These are phyloP conservation scores for Didymella glomerata DNA, from an alignment of 2,329 filamentous ascomycete species.

Conservation along the genomic window DNA sequence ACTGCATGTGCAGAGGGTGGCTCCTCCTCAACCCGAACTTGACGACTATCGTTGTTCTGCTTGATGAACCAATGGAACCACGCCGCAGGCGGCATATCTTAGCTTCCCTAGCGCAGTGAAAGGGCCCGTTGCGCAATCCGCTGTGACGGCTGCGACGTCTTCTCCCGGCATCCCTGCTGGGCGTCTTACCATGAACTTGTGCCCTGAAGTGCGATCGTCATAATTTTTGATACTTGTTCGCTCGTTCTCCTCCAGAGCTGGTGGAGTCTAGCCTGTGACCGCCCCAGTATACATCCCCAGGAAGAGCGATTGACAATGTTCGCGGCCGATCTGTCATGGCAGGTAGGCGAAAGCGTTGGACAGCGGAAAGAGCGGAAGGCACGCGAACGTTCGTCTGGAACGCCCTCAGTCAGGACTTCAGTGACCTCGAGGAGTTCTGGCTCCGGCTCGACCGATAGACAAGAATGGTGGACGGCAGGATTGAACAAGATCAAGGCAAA, in stretches of 20 bases:
- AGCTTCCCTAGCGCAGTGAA: slow-evolving; percentile 19
- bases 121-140: slow-evolving; percentile 37
- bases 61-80: slow-evolving; percentile 43
- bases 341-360: slow-evolving; percentile 49
- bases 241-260: slow-evolving; percentile 26
- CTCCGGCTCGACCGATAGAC: slow-evolving; percentile 38
- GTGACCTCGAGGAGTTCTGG: slow-evolving; percentile 37
- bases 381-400: slow-evolving; percentile 34
- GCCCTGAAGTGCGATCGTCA: slow-evolving; percentile 31
- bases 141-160: slow-evolving; percentile 31
- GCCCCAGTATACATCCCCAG: slow-evolving; percentile 19
- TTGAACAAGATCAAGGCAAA: slow-evolving; percentile 44
- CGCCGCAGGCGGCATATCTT: slow-evolving; percentile 15
- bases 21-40: slow-evolving; percentile 15
- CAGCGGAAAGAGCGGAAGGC: slow-evolving; percentile 48
- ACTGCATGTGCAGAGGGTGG: slow-evolving; percentile 16
- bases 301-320: slow-evolving; percentile 44
- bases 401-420: slow-evolving; percentile 41
- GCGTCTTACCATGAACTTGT: slow-evolving; percentile 32
- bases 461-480: slow-evolving; percentile 46
- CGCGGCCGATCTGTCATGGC: slow-evolving; percentile 51
- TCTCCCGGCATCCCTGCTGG: slow-evolving; percentile 33
- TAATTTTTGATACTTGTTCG: slow-evolving; percentile 22
- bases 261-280: slow-evolving; percentile 30
- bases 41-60: slow-evolving; percentile 25